phyloP scores from a whole-genome alignment of 2,329 filamentous ascomycete genomes.

The Zelopaecilomyces penicillatus region DNA sequence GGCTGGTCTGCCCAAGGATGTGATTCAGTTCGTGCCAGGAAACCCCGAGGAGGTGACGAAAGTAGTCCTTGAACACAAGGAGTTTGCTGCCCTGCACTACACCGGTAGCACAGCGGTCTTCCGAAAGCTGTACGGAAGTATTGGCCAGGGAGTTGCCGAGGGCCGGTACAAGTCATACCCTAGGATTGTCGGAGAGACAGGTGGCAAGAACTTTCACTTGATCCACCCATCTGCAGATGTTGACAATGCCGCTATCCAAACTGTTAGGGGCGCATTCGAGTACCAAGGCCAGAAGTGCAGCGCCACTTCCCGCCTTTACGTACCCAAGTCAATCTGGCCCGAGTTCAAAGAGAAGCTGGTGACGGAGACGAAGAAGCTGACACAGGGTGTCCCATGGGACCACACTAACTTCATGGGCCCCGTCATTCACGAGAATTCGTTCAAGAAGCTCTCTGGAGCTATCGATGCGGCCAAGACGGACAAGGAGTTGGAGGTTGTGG shows the following conservation, averaged over 20 bases:
- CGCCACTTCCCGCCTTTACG: constrained; percentile 72
- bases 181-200: constrained; percentile 82
- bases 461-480: constrained; percentile 78
- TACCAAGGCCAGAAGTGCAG: constrained; percentile 91
- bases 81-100: constrained; percentile 90
- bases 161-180: constrained; percentile 80
- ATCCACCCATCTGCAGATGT: constrained; percentile 71
- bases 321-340: constrained; percentile 66
- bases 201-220: constrained; percentile 89
- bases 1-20: constrained; percentile 78
- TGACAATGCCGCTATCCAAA: constrained; percentile 71
- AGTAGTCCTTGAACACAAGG: constrained; percentile 62
- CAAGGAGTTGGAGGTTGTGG: constrained; percentile 60
- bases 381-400: constrained; percentile 59
- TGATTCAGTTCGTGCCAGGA: constrained; percentile 90
- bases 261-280: constrained; percentile 80
- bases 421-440: constrained; percentile 74
- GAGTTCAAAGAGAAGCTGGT: constrained; percentile 60
- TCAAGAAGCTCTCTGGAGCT: constrained; percentile 68
- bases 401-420: constrained; percentile 78
- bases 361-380: constrained; percentile 60
- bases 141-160: constrained; percentile 71
- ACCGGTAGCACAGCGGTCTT: constrained; percentile 91
- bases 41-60: constrained; percentile 78
- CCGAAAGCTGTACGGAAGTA: constrained; percentile 78